Percentiles rank a stretch among this genome's conserved stretches.
These are phyloP conservation scores for Russula dissimulans DNA, from an alignment of 768 basidiomycete species.

Conservation along the genomic window DNA sequence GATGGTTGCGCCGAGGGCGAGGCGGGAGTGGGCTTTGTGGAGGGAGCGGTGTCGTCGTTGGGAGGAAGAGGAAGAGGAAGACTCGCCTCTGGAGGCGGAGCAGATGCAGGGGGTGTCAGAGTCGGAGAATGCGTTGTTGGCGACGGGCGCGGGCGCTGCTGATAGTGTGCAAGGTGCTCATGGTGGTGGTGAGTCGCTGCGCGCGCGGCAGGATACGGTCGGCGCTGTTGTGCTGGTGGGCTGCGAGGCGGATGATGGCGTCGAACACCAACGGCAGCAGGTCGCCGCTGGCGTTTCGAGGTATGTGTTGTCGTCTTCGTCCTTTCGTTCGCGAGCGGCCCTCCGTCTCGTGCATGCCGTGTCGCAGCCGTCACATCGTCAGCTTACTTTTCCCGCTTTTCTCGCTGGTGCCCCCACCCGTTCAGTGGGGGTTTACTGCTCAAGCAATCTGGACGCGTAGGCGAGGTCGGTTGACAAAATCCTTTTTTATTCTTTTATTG, in stretches of 20 bases:
- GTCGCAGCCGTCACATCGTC: too few relatives aligned
- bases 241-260: slow-evolving; percentile 27
- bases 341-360: too few relatives aligned
- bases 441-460: slow-evolving; percentile 64
- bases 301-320: slow-evolving; percentile 24
- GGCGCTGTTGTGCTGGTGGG: slow-evolving; percentile 55
- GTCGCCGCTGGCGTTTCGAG: slow-evolving; percentile 72
- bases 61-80: slow-evolving; percentile 15
- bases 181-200: neutral
- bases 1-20: slow-evolving; percentile 43
- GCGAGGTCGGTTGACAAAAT: slow-evolving; percentile 42
- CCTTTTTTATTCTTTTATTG: too few relatives aligned
- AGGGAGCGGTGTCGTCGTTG: slow-evolving; percentile 30
- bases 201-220: slow-evolving; percentile 61
- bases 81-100: neutral
- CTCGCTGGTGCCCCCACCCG: neutral
- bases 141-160: neutral
- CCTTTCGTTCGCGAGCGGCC: neutral
- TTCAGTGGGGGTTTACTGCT: slow-evolving; percentile 70
- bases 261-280: neutral
- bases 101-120: neutral
- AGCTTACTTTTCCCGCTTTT: neutral
- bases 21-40: slow-evolving; percentile 55
- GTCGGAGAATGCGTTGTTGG: neutral
- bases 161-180: too few relatives aligned